phyloP scores from a whole-genome alignment of 192 early-diverging fungal species.

The Allomyces macrogynus region DNA sequence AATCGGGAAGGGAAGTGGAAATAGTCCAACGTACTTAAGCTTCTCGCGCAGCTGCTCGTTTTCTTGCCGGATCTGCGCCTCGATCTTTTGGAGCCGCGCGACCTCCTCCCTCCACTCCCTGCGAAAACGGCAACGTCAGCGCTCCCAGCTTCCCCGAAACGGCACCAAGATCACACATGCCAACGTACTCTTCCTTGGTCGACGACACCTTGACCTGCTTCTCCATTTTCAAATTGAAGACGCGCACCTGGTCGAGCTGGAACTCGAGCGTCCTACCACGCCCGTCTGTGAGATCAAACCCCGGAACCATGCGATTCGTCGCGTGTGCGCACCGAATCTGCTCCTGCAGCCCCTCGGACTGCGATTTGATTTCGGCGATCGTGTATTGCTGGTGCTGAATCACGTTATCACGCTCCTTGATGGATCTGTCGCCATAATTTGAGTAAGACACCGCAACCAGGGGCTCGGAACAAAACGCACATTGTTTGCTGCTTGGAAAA shows the following conservation, averaged over 20 bases:
- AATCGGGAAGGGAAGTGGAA: no score
- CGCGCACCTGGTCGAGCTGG: not conserved
- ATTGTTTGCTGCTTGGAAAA: not conserved
- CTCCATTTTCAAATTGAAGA: not conserved
- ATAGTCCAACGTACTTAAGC: not conserved
- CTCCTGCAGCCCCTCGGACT: not conserved
- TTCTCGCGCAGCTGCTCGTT: not conserved
- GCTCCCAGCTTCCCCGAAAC: no score
- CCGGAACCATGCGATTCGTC: no score
- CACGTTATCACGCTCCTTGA: not conserved
- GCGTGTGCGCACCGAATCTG: not conserved
- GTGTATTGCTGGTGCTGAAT: not conserved
- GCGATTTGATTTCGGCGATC: not conserved
- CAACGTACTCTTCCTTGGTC: not conserved
- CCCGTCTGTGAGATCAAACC: no score
- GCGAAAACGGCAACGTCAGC: no score
- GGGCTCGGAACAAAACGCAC: not conserved
- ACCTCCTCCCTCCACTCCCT: no score
- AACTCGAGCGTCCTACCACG: not conserved
- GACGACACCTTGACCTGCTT: not conserved
- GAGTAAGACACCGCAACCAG: not conserved
- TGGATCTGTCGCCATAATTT: not conserved
- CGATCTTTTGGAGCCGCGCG: no score
- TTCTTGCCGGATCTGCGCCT: not conserved
- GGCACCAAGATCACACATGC: not conserved